Evolutionary conservation across 164 flowering plant genomes (phyloP), one percentile per base, ranked within the genome.

Genomic region (Amborella trichopoda): DNA sequence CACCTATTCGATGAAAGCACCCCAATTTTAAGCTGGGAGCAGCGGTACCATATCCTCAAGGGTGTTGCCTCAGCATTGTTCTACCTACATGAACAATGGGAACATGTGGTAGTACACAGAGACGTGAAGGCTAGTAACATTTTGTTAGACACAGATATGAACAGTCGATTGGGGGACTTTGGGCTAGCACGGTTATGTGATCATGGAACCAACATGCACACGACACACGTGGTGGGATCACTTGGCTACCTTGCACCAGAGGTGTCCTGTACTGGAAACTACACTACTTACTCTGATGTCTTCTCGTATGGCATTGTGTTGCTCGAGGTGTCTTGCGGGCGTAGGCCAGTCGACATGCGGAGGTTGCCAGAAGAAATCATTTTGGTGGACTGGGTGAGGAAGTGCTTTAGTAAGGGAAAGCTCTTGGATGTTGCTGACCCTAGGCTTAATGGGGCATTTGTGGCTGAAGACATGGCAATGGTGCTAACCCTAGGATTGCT

Each of bases 331-430:
- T 46, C 30, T 17, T 47, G 46, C 27, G 59, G 59, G 23, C 39
- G 46, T 37, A 21, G 59, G 40, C 59, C 53, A n/a, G 40, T 55
- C 2, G 19, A 37, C 5, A n/a, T 58, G 5, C 69, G 70, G 23
- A 59, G 61, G 55, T n/a, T n/a, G n/a, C 56, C 59, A 17, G 52
- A 59, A n/a, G n/a, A n/a, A n/a, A n/a, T n/a, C n/a, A n/a, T n/a
- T n/a, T 43, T 74, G 60, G 62, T 74, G 17, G 68, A 68, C 20
- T 68, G 73, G 71, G 52, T 59, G 16, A 56, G 66, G 72, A 47
- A 52, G 4, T n/a, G 66, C 50, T 44, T 68, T 67, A 59, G 62
- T 53, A 34, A 28, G n/a, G 62, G 59, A n/a, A 62, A 61, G 52
- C 12, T 66, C 50, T 30, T 37, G 37, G n/a, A 0, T 16, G 79